A percentile compares a stretch with the other conserved stretches of the same genome.
Evolutionary conservation across 805 yeast genomes (phyloP).

Genomic region (Candida germanica): DNA sequence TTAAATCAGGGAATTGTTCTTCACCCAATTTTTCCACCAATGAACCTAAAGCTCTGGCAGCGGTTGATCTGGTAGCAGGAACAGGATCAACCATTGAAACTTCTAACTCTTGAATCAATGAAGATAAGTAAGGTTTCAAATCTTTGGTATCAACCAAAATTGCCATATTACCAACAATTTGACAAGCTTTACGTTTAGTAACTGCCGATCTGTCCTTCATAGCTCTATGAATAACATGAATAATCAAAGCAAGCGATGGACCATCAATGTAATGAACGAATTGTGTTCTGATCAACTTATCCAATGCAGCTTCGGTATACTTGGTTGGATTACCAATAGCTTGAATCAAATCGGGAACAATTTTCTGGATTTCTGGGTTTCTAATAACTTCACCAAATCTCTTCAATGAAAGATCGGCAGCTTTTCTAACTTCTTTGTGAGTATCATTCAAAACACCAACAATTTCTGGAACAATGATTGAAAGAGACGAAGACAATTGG

Average conservation of each 20-base stretch:
- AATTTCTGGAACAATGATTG: conserved; percentile 91
- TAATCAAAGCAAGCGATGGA: conserved; percentile 91
- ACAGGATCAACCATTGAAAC: conserved; percentile 98
- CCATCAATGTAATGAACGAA: conserved; percentile 98
- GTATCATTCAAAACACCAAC: conserved; percentile 93
- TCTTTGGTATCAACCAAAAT: conserved; percentile 88
- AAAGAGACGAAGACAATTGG: conserved; percentile 83
- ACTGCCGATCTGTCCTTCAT: conserved; percentile 92
- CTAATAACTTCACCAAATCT: conserved; percentile 95
- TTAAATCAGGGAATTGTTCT: conserved; percentile 87
- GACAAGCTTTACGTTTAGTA: conserved; percentile 91
- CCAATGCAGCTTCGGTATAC: conserved; percentile 83
- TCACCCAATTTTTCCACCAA: conserved; percentile 95
- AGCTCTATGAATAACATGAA: conserved; percentile 94
- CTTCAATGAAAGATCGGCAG: conserved; percentile 86
- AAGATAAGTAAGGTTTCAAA: conserved; percentile 75
- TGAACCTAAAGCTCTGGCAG: conserved; percentile 95
- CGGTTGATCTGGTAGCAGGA: conserved; percentile 94
- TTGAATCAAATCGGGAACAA: conserved; percentile 80
- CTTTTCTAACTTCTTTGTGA: conserved; percentile 94
- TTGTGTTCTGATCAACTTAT: conserved; percentile 81
- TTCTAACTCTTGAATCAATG: conserved; percentile 78
- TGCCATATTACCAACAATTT: conserved; percentile 98
- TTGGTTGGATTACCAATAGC: conserved; percentile 97
- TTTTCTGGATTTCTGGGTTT: conserved; percentile 92